A percentile compares a stretch with the other conserved stretches of the same genome.
Evolutionary conservation across 2,329 filamentous ascomycete species (phyloP).

Genomic region (Cadophora luteo-olivacea): DNA sequence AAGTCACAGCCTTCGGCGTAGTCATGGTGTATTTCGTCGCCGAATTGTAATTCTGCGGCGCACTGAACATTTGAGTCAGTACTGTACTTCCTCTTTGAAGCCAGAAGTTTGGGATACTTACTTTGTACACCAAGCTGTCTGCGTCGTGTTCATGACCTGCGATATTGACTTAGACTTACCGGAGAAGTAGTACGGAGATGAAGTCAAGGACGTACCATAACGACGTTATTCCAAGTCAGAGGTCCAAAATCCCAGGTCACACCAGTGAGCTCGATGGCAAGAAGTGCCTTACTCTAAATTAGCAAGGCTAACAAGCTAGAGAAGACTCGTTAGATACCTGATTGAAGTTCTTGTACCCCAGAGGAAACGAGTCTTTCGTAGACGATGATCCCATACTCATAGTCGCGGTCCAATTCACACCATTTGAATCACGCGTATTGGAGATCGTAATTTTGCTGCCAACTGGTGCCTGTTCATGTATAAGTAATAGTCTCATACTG

Average conservation of each 20-base stretch:
- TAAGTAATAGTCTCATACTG: background rate
- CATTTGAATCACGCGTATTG: conserved; percentile 32
- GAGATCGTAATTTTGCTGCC: conserved; percentile 33
- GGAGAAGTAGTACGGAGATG: too few species aligned
- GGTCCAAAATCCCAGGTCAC: conserved; percentile 50
- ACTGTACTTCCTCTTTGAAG: background rate
- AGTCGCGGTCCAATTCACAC: conserved; percentile 46
- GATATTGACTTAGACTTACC: background rate
- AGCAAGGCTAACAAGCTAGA: background rate
- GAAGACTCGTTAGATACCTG: background rate
- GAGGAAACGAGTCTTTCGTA: conserved; percentile 46
- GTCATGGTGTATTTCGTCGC: conserved; percentile 47
- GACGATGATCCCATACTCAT: conserved; percentile 43
- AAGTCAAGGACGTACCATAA: conserved; percentile 20
- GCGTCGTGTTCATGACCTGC: conserved; percentile 35
- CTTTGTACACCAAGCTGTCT: conserved; percentile 36
- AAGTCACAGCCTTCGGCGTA: conserved; percentile 45
- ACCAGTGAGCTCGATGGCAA: conserved; percentile 50
- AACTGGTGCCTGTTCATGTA: conserved; percentile 12
- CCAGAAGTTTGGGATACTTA: conserved; percentile 23
- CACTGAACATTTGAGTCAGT: conserved; percentile 32
- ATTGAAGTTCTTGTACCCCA: conserved; percentile 49
- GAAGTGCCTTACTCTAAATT: conserved; percentile 43
- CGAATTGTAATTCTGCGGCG: conserved; percentile 48
- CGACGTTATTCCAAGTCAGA: conserved; percentile 42